Base-by-base conservation (phyloP, 345 rosid species). In the Lepidium aucheri region DNA sequence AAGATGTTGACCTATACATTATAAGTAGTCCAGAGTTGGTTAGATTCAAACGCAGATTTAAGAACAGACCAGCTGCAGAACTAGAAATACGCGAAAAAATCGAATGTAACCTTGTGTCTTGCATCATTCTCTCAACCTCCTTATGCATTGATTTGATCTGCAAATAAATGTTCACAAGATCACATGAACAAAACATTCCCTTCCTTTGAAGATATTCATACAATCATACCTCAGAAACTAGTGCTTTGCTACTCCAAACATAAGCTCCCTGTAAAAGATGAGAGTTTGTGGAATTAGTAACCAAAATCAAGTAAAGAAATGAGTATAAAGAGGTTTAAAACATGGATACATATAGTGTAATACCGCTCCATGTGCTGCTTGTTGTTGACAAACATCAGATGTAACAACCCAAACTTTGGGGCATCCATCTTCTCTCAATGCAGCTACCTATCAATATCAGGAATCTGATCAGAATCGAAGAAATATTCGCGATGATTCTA, bases 401-500 rank as follows among this genome's bases (percentile, higher is more conserved):
- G 96, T 92, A 69, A 81, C 98, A 47, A 92, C 98, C 98, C 96
- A 87, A 32, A 92, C 97, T 75, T 78, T 86, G 16, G 96, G 98
- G 69, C 98, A 89, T 45, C 98, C 98, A 72, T 87, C 96, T 43
- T 82, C 86, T 80, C 60, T 92, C 74, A 92, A 75, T 26, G 91
- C 95, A 53, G 73, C 95, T 67, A 92, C 95, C 98, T 92, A 79
- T 65, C 28, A 33, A 62, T 53, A 53, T 59, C 30, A 52, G 1
- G 55, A 50, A 65, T 49, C 60, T 56, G 40, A 43, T 55, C 16
- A 52, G 14, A 53, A 60, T 51, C 65, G 32, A 58, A 35, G 38
- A 64, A 46, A 56, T 32, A 51, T 45, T 1, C 5, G 6, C 9
- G 0, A 67, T 44, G 12, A 35, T 67, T 67, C 16, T 6, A 53